Evolutionary conservation across 2,329 filamentous ascomycete species (phyloP).

Genomic region (Diaporthe eres): DNA sequence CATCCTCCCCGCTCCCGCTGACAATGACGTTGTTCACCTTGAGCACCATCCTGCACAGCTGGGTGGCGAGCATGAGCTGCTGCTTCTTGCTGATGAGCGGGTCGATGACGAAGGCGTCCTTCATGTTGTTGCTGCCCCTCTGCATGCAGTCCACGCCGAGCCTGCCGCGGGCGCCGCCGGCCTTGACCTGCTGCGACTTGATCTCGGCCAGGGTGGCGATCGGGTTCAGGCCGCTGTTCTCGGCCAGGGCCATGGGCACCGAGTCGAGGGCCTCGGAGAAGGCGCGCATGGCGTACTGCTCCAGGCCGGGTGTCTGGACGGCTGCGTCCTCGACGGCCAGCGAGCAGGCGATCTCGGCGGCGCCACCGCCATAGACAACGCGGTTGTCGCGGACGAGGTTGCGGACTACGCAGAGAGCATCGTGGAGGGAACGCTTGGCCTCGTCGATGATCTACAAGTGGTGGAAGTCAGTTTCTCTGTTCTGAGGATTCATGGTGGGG

Average conservation of each 20-base stretch:
- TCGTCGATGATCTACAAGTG: conserved; percentile 90
- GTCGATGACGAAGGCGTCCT: conserved; percentile 97
- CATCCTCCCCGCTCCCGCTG: conserved; percentile 86
- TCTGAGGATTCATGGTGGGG: conserved; percentile 33
- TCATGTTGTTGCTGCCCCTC: conserved; percentile 96
- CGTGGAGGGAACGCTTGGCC: conserved; percentile 96
- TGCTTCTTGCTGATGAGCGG: conserved; percentile 98
- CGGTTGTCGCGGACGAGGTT: conserved; percentile 97
- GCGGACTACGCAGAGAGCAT: conserved; percentile 96
- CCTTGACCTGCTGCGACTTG: conserved; percentile 97
- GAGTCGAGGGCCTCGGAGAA: conserved; percentile 96
- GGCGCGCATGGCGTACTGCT: conserved; percentile 99
- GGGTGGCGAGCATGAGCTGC: conserved; percentile 95
- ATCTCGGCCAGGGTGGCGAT: conserved; percentile 95
- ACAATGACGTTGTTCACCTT: conserved; percentile 99
- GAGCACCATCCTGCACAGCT: conserved; percentile 97
- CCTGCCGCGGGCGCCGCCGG: conserved; percentile 66
- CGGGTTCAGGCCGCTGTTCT: conserved; percentile 96
- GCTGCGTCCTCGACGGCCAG: conserved; percentile 96
- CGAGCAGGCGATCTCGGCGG: conserved; percentile 97
- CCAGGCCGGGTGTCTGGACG: conserved; percentile 93
- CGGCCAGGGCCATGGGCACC: conserved; percentile 94
- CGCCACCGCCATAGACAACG: conserved; percentile 96
- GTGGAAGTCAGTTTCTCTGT: conserved; percentile 39
- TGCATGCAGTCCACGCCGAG: conserved; percentile 99